phyloP scores from a whole-genome alignment of 352 stramenopile species.

The Peronospora destructor region DNA sequence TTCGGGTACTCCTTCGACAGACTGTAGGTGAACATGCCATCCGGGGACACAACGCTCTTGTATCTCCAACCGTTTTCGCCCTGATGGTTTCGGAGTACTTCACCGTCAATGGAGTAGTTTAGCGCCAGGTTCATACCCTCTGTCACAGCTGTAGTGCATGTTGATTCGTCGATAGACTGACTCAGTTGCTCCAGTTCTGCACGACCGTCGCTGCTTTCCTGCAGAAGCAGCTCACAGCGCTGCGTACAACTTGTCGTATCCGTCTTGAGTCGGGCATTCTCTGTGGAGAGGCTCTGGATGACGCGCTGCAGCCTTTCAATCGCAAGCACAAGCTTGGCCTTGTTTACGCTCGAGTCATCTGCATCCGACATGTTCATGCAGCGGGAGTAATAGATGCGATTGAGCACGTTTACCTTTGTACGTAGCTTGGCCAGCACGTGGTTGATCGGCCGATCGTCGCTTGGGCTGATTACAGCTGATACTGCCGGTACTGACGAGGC shows the following conservation, averaged over 20 bases:
- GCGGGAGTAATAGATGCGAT: slow-evolving; percentile 58
- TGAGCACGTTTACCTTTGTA: slow-evolving; percentile 41
- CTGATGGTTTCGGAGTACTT: slow-evolving; percentile 28
- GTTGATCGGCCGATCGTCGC: slow-evolving; percentile 25
- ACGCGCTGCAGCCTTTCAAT: slow-evolving; percentile 52
- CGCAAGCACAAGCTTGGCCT: slow-evolving; percentile 44
- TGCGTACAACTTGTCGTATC: slow-evolving; percentile 29
- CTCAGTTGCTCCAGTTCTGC: slow-evolving; percentile 15
- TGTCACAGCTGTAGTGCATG: slow-evolving; percentile 16
- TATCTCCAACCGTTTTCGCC: slow-evolving; percentile 30
- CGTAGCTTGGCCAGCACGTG: slow-evolving; percentile 44
- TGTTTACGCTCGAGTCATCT: slow-evolving; percentile 27
- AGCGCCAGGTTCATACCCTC: slow-evolving; percentile 19
- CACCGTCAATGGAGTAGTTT: slow-evolving; percentile 24
- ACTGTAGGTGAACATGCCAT: slow-evolving; percentile 27
- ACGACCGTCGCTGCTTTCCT: not conserved
- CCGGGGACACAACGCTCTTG: slow-evolving; percentile 22
- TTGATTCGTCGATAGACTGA: slow-evolving; percentile 15
- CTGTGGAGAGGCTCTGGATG: slow-evolving; percentile 31
- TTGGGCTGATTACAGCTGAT: not conserved
- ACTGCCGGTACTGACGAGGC: not conserved
- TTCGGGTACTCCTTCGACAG: slow-evolving; percentile 28
- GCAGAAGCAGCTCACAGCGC: slow-evolving; percentile 16
- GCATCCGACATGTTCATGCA: slow-evolving; percentile 36
- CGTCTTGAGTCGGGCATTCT: slow-evolving; percentile 38